Conservation (phyloP, 176 grass and related monocot species). For the Oryza punctata region DNA sequence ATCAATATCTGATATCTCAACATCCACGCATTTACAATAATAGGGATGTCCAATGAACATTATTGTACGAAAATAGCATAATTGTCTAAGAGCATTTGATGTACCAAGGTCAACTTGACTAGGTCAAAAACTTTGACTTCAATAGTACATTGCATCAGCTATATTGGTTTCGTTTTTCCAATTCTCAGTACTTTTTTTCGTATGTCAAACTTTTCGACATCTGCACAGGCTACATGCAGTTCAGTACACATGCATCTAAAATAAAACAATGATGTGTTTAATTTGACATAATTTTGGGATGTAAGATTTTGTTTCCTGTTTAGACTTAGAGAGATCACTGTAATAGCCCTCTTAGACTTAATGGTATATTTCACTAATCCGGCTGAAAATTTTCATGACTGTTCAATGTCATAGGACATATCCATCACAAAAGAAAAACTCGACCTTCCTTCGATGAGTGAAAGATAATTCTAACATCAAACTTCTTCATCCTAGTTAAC, state of each 20-base stretch:
- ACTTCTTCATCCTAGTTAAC: not conserved
- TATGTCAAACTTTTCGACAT: not conserved
- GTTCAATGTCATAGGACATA: not conserved
- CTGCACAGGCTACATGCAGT: not conserved
- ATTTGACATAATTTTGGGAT: not conserved
- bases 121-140: slow-evolving; percentile 25
- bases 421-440: not conserved
- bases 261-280: not conserved
- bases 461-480: not conserved
- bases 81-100: not conserved
- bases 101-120: slow-evolving; percentile 30
- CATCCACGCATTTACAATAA: slow-evolving; percentile 7
- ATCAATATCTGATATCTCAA: not conserved
- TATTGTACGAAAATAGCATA: not conserved
- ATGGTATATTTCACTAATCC: not conserved
- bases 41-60: not conserved
- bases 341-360: not conserved
- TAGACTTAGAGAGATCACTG: not conserved
- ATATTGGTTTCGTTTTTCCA: not conserved
- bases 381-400: not conserved
- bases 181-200: not conserved
- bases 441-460: not conserved
- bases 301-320: not conserved
- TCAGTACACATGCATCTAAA: not conserved
- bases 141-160: not conserved